Percentiles rank a stretch among this genome's conserved stretches.
Evolutionary conservation across 202 grass and related monocot genomes (phyloP).

Genomic region (Musa balbisiana): DNA sequence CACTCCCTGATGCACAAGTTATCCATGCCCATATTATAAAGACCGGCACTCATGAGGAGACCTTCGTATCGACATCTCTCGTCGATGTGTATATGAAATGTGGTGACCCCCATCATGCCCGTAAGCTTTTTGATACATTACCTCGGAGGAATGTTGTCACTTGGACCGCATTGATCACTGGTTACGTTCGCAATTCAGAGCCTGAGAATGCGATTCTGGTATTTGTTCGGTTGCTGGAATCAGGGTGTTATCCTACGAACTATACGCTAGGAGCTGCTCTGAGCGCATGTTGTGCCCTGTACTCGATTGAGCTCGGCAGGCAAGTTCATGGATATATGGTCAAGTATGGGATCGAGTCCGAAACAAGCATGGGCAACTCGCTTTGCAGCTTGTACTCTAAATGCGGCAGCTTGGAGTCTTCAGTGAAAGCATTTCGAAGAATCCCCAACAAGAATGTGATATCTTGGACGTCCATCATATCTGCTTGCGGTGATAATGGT

Average conservation of each 20-base stretch:
- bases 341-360: constrained; percentile 38
- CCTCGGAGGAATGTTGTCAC: constrained; percentile 45
- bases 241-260: constrained; percentile 39
- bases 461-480: constrained; percentile 74
- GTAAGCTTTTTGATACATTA: constrained; percentile 43
- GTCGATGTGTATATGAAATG: constrained; percentile 65
- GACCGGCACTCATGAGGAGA: constrained; percentile 37
- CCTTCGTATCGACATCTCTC: constrained; percentile 47
- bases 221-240: constrained; percentile 56
- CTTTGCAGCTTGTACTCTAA: constrained; percentile 61
- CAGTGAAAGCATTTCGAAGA: constrained; percentile 38
- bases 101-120: constrained; percentile 29
- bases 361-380: constrained; percentile 57
- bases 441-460: constrained; percentile 65
- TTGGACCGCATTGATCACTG: constrained; percentile 66
- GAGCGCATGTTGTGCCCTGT: constrained; percentile 36
- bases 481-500: constrained; percentile 53
- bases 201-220: constrained; percentile 30
- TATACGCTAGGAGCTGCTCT: constrained; percentile 57
- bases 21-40: constrained; percentile 63
- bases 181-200: constrained; percentile 51
- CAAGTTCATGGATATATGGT: constrained; percentile 62
- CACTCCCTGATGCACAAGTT: constrained; percentile 27
- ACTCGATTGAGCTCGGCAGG: constrained; percentile 38
- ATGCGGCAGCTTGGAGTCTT: constrained; percentile 45